phyloP scores from a whole-genome alignment of 371 early-diverging fungal species.

The Mucor plumbeus region DNA sequence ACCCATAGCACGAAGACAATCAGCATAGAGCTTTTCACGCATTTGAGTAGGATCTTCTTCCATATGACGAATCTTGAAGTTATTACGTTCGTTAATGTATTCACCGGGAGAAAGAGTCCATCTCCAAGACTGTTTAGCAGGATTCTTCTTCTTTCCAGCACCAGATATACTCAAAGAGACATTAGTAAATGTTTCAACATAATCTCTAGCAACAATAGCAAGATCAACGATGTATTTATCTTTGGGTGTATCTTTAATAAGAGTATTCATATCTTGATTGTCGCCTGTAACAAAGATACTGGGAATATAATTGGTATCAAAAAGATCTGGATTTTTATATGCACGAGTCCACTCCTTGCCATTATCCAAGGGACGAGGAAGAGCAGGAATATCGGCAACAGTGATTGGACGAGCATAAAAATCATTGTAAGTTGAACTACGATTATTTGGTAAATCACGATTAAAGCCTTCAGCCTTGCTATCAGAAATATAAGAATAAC shows the following conservation, averaged over 20 bases:
- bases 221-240: constrained; percentile 35
- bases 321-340: constrained; percentile 44
- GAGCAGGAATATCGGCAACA: constrained; percentile 51
- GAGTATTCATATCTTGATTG: constrained; percentile 28
- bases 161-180: constrained; percentile 57
- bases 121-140: constrained; percentile 62
- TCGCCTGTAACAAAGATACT: constrained; percentile 40
- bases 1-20: constrained; percentile 57
- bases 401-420: constrained; percentile 55
- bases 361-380: constrained; percentile 54
- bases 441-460: constrained; percentile 35
- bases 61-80: constrained; percentile 62
- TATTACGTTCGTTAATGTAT: constrained; percentile 46
- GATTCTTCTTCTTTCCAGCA: constrained; percentile 60
- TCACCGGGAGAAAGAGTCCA: constrained; percentile 43
- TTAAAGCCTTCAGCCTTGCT: constrained; percentile 49
- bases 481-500: constrained; percentile 56
- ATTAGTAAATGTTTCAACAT: constrained; percentile 47
- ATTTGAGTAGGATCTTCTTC: constrained; percentile 68
- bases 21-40: constrained; percentile 65
- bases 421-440: constrained; percentile 49
- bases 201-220: constrained; percentile 54
- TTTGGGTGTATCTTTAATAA: constrained; percentile 43
- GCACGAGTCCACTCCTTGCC: constrained; percentile 48
- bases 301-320: constrained; percentile 41